Evolutionary conservation across 1,139 yeast species (phyloP).

Genomic region (Scheffersomyces stambukii): DNA sequence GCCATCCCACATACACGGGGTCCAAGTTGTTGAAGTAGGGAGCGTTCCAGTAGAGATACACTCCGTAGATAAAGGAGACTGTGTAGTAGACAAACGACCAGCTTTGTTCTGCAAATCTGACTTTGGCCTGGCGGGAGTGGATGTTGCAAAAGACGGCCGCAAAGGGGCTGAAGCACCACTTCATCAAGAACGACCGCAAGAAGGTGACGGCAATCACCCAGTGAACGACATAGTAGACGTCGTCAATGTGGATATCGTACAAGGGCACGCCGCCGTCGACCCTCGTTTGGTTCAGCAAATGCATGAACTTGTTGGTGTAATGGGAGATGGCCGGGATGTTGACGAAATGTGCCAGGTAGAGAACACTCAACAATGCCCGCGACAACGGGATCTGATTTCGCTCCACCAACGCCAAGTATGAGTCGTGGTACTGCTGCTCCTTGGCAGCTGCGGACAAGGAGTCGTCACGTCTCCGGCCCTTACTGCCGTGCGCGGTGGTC

Average conservation of each 20-base stretch:
- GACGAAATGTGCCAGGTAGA: constrained; percentile 26
- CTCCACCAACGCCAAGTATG: constrained; percentile 30
- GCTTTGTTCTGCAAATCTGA: constrained; percentile 82
- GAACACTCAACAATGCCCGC: constrained; percentile 22
- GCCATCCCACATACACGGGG: constrained; percentile 70
- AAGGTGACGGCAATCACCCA: constrained; percentile 58
- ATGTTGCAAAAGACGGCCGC: constrained; percentile 48
- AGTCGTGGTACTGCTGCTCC: constrained; percentile 15
- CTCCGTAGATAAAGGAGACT: constrained; percentile 54
- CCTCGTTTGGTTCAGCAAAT: constrained; percentile 43
- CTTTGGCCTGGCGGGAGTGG: constrained; percentile 45
- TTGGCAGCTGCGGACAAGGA: constrained; percentile 3
- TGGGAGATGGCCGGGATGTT: constrained; percentile 16
- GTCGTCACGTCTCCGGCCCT: too few species aligned
- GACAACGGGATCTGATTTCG: constrained; percentile 38
- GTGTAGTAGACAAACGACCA: constrained; percentile 71
- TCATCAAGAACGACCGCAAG: constrained; percentile 58
- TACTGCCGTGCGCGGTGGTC: too few species aligned
- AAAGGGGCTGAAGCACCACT: constrained; percentile 53
- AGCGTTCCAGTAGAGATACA: constrained; percentile 52
- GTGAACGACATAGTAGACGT: constrained; percentile 49
- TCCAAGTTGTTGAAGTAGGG: constrained; percentile 59
- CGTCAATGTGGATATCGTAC: constrained; percentile 58
- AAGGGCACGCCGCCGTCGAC: constrained; percentile 16
- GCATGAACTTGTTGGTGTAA: constrained; percentile 41